Evolutionary conservation across 176 grass and related monocot genomes (phyloP).

Genomic region (Puya raimondii): DNA sequence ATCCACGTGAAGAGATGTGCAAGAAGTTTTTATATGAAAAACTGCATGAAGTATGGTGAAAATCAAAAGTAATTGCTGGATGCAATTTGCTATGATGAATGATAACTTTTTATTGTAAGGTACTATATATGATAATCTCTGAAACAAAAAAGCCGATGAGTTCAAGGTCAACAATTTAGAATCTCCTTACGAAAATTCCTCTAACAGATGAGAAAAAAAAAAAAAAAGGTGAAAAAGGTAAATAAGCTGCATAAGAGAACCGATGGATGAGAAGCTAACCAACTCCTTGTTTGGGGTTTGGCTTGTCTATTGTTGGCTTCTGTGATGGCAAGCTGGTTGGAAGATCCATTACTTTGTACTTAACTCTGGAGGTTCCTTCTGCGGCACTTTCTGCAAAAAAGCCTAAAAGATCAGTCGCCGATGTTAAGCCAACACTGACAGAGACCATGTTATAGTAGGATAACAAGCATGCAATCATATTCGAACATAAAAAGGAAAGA

Average conservation of each 20-base stretch:
- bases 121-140: no score
- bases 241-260: not conserved
- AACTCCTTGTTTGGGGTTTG: slow-evolving; percentile 95
- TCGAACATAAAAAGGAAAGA: slow-evolving; percentile 11
- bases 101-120: no score
- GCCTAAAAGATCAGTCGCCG: not conserved
- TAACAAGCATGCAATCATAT: slow-evolving; percentile 9
- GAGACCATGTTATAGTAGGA: not conserved
- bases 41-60: not conserved
- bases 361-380: slow-evolving; percentile 73
- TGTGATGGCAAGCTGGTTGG: slow-evolving; percentile 56
- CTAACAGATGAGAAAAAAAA: no score
- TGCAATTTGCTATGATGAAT: no score
- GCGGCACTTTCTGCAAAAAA: slow-evolving; percentile 53
- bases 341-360: slow-evolving; percentile 78
- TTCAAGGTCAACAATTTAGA: no score
- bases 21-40: not conserved
- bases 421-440: not conserved
- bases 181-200: no score
- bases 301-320: slow-evolving; percentile 75
- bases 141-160: no score
- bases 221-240: no score
- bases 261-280: slow-evolving; percentile 40
- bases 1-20: not conserved
- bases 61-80: no score